These are phyloP conservation scores for Aspergillus sp. DNA, from an alignment of 2,329 filamentous ascomycete genomes.

Conservation along the genomic window DNA sequence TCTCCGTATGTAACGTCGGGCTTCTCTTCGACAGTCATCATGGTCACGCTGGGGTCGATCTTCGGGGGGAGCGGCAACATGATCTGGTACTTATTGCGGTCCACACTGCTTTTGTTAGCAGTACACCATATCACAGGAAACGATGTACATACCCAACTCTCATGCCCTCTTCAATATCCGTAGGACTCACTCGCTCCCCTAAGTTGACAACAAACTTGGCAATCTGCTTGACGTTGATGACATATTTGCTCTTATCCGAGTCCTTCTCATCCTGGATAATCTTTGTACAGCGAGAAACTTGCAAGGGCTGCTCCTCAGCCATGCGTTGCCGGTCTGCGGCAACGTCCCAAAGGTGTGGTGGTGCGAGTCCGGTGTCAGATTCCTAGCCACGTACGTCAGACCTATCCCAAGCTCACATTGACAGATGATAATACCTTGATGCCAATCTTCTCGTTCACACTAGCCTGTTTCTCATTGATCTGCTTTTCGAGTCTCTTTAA, in stretches of 20 bases:
- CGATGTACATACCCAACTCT: slow-evolving; percentile 63
- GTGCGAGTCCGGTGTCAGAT: slow-evolving; percentile 96
- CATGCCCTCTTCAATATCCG: slow-evolving; percentile 99
- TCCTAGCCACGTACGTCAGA: slow-evolving; percentile 52
- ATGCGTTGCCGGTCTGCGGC: slow-evolving; percentile 97
- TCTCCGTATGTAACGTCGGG: slow-evolving; percentile 98
- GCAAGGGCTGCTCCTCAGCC: slow-evolving; percentile 94
- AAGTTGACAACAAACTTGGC: slow-evolving; percentile 98
- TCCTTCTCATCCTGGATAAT: slow-evolving; percentile 97
- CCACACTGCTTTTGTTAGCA: slow-evolving; percentile 52
- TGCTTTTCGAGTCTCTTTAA: slow-evolving; percentile 98
- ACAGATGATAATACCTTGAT: slow-evolving; percentile 31
- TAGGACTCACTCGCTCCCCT: slow-evolving; percentile 91
- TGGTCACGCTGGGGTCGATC: slow-evolving; percentile 97
- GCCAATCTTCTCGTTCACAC: slow-evolving; percentile 97
- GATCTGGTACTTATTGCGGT: slow-evolving; percentile 99
- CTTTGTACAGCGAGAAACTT: slow-evolving; percentile 97
- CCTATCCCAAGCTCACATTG: slow-evolving; percentile 12
- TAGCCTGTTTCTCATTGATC: slow-evolving; percentile 98
- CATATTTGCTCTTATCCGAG: slow-evolving; percentile 97
- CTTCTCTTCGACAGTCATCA: slow-evolving; percentile 99
- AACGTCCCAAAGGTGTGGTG: slow-evolving; percentile 97
- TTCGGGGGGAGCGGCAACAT: slow-evolving; percentile 92
- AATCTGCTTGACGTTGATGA: slow-evolving; percentile 99
- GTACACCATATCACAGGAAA: background rate